Conservation (phyloP, 2,329 filamentous ascomycete genomes). For the Cladosporium sp. region DNA sequence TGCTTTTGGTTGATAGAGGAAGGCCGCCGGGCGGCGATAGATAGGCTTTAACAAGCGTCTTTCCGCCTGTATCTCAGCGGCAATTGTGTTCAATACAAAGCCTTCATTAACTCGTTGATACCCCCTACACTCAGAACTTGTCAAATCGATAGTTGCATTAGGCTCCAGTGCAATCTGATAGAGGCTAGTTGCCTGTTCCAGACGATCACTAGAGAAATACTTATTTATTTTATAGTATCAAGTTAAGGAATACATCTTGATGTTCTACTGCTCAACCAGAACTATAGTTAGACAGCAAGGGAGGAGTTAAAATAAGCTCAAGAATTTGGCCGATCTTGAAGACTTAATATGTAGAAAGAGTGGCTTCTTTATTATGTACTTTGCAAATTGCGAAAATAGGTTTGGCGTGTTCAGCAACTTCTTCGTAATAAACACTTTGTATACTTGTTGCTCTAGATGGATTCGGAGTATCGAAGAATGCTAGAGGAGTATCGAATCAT, state of each 20-base stretch:
- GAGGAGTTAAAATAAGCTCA: neutral
- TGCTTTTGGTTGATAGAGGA: neutral
- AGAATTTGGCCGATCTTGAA: neutral
- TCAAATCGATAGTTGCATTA: neutral
- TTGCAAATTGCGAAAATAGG: neutral
- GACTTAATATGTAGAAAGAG: neutral
- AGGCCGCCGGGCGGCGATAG: no score
- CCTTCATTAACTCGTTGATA: no score
- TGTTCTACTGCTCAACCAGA: neutral
- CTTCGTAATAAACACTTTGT: neutral
- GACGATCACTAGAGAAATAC: neutral
- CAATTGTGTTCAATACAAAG: no score
- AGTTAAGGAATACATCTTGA: neutral
- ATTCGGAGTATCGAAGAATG: neutral
- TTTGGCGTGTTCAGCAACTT: neutral
- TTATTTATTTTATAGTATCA: neutral
- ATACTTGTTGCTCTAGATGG: neutral
- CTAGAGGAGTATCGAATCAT: neutral
- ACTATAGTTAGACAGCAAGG: neutral
- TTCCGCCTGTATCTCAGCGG: no score
- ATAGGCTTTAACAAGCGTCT: no score
- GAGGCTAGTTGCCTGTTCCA: neutral
- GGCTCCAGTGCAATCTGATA: neutral
- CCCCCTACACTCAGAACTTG: no score
- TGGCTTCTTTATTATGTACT: neutral